Percentiles rank a stretch among this genome's conserved stretches.
Conservation (phyloP, 192 early-diverging fungal genomes). For the Coemansia sp. region DNA sequence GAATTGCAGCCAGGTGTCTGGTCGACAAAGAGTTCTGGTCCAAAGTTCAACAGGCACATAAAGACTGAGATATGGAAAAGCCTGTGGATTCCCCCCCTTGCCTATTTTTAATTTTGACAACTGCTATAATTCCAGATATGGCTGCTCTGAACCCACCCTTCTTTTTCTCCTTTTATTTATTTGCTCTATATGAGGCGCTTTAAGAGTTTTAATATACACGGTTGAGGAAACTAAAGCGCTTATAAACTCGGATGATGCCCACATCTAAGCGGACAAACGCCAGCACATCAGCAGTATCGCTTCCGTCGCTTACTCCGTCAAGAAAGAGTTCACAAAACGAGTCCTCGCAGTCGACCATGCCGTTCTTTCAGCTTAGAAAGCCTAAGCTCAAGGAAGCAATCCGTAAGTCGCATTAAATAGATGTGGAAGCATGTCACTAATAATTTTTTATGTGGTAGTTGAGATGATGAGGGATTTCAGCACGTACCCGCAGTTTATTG, state of each 20-base stretch:
- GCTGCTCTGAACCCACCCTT: too few relatives aligned
- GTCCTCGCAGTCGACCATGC: conserved; percentile 3
- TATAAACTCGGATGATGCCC: not conserved
- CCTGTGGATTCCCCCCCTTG: too few relatives aligned
- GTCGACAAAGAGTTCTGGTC: too few relatives aligned
- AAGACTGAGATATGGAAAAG: too few relatives aligned
- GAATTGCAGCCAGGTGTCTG: too few relatives aligned
- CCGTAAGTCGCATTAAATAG: not conserved
- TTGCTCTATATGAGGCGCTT: not conserved
- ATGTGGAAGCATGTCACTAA: too few relatives aligned
- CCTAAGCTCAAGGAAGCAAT: conserved; percentile 15
- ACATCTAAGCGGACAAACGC: too few relatives aligned
- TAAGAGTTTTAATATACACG: not conserved
- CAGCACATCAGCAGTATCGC: too few relatives aligned
- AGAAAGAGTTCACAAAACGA: not conserved
- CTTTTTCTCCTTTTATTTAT: not conserved
- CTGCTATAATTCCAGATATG: too few relatives aligned
- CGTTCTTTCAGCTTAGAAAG: conserved; percentile 11
- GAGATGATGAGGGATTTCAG: not conserved
- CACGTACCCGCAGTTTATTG: not conserved
- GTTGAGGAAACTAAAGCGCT: not conserved
- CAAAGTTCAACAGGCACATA: too few relatives aligned
- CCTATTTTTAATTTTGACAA: too few relatives aligned
- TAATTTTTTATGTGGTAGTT: not conserved
- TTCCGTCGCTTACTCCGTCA: not conserved